Base-by-base conservation (phyloP, 2,329 filamentous ascomycete genomes). In the Kalmusia sp. region DNA sequence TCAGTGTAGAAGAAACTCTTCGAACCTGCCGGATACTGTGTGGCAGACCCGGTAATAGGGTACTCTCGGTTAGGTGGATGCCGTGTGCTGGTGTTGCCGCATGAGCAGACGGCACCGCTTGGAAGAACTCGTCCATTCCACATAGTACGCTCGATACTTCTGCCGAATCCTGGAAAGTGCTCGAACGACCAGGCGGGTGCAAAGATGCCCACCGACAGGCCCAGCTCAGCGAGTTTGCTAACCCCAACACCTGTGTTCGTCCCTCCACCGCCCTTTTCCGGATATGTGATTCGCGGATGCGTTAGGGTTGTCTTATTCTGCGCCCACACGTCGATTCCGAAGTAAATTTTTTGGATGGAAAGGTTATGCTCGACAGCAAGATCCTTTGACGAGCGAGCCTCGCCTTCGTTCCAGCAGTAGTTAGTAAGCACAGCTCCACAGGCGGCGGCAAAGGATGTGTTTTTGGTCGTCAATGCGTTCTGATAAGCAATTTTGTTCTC, bases 151-250 rank as follows among this genome's bases (percentile, higher is more conserved):
- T 76, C 72, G 5, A 75, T 59, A 3, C 38, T 55, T 17, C 56
- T 58, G 14, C 61, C 65, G 25, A 68, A 44, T 2, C 51, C 49
- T 12, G 63, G 58, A 31, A 79, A 80, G 49, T 80, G 76, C 55
- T 80, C 78, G 53, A 74, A 79, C 5, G 75, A 73, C 79, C 78
- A 80, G 4, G 76, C 79, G 2, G 78, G 77, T 6, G 74, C 78
- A 57, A 80, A 81, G 1, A 80, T 59, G 3, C 76, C 77, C 30
- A 68, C 72, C n/a, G 72, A 71, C 6, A 77, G 63, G 1, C 71
- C 70, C 4, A 65, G 37, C 11, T 70, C 61, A 1, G 70, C 66
- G 14, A 79, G 68, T 25, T 70, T 73, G 4, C 63, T 55, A 4
- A 79, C 69, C 7, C 76, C 77, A 6, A 75, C 38, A 1, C 75